Conservation (phyloP, 108 stramenopile species). For the Pinguiococcus pyrenoidosus region DNA sequence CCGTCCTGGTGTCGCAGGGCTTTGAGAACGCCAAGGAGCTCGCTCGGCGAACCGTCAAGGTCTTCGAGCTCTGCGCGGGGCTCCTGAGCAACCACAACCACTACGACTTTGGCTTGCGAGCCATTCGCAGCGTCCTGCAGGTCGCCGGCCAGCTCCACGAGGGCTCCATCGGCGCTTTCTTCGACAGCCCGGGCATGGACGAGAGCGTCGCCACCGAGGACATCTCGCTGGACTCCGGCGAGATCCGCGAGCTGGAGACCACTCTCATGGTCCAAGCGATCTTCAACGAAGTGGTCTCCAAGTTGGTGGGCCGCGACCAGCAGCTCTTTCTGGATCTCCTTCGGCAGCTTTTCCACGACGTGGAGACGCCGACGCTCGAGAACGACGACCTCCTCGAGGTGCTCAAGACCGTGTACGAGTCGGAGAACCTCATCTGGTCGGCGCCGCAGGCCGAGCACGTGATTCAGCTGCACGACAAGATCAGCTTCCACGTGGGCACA, state of each 20-base stretch:
- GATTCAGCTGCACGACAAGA: conserved; percentile 22
- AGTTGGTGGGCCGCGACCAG: conserved; percentile 43
- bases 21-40: conserved; percentile 26
- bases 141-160: conserved; percentile 37
- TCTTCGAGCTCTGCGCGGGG: conserved; percentile 36
- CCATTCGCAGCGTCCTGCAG: conserved; percentile 40
- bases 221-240: no score
- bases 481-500: conserved; percentile 12
- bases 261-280: conserved; percentile 46
- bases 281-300: conserved; percentile 46
- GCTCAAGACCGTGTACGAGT: neutral
- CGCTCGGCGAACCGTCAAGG: conserved; percentile 6
- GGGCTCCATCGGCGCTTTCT: no score
- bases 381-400: conserved; percentile 28
- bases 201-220: no score
- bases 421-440: neutral
- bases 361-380: conserved; percentile 30
- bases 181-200: no score
- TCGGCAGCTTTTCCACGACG: conserved; percentile 45
- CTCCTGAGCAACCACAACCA: conserved; percentile 41
- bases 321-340: conserved; percentile 49
- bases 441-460: conserved; percentile 5
- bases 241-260: no score
- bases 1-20: conserved; percentile 41
- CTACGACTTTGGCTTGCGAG: conserved; percentile 45